Conservation (phyloP, 176 grass and related monocot species). For the Calamus simplicifolius region DNA sequence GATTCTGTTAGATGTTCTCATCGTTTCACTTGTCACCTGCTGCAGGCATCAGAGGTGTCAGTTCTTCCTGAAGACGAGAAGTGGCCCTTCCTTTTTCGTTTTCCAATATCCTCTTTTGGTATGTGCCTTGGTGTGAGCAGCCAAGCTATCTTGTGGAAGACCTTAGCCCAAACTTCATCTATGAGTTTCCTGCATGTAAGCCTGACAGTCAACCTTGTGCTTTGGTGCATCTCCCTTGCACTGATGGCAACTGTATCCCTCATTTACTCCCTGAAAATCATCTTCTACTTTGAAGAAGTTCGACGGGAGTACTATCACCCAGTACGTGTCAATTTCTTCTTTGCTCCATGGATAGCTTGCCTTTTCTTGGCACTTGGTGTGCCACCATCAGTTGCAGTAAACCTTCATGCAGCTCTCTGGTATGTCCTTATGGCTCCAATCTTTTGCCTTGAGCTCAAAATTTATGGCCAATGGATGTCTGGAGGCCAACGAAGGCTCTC, state of each 20-base stretch:
- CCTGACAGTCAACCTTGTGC: neutral
- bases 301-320: conserved; percentile 7
- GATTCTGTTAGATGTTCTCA: neutral
- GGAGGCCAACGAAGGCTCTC: conserved; percentile 1
- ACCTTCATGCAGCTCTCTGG: neutral
- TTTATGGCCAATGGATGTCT: conserved; percentile 5
- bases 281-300: conserved; percentile 10
- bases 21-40: neutral
- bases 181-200: conserved; percentile 4
- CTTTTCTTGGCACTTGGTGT: conserved; percentile 1
- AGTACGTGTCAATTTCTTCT: conserved; percentile 5
- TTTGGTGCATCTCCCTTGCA: conserved; percentile 2
- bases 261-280: conserved; percentile 3
- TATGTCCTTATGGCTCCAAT: conserved; percentile 5
- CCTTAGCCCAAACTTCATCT: neutral
- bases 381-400: neutral
- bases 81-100: conserved; percentile 7
- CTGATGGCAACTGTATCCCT: neutral
- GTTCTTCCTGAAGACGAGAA: conserved; percentile 5
- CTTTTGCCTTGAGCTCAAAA: conserved; percentile 2
- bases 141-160: conserved; percentile 5
- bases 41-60: conserved; percentile 4
- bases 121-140: conserved; percentile 9
- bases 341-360: conserved; percentile 8
- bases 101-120: conserved; percentile 1